Evolutionary conservation across 768 basidiomycete genomes (phyloP), one percentile per base, ranked within the genome.

Genomic region (Hypholoma fasciculare): DNA sequence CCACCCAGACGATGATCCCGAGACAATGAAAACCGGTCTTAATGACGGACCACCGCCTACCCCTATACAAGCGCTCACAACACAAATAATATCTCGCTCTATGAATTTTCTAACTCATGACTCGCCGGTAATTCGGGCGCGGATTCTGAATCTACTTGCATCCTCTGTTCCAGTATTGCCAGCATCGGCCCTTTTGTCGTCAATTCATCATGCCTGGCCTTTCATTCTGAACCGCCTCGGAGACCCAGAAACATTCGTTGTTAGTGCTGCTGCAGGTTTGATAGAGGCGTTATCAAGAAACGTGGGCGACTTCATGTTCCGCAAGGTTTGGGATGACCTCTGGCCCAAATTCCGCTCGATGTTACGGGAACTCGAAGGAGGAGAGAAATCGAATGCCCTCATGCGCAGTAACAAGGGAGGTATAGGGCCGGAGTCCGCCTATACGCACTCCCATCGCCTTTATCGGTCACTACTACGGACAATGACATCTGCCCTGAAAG

Each of bases 171-270:
- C 89, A 0, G 86, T 95, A 6, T 77, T 87, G 19, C 82, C 81
- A 0, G 88, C 88, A 65, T 83, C 87, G 12, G 84, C 89, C 14
- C 81, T 98, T 16, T 81, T 98, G 40, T 91, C 94, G 2, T 81
- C 90, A 4, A 83, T 98, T 37, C 92, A 98, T 71, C 82, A 83
- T 19, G 89, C 92, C 1, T 99, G 97, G 97, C 93, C 94, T n/a
- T 92, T 89, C 70, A 85, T 99, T 63, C 74, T 98, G 55, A 94
- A 94, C 63, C 83, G 96, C 7, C 78, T 98, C 12, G 68, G 71
- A 13, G 92, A 94, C 65, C 44, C 78, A 0, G 90, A 95, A 67
- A 75, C 86, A 0, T 95, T 86, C 64, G 94, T 98, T 27, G 83
- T 94, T 60, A 82, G 83, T 54, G 89, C 90, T 20, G 88, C 93